Conservation (phyloP, 164 flowering plant genomes). For the Magnolia sinica region DNA sequence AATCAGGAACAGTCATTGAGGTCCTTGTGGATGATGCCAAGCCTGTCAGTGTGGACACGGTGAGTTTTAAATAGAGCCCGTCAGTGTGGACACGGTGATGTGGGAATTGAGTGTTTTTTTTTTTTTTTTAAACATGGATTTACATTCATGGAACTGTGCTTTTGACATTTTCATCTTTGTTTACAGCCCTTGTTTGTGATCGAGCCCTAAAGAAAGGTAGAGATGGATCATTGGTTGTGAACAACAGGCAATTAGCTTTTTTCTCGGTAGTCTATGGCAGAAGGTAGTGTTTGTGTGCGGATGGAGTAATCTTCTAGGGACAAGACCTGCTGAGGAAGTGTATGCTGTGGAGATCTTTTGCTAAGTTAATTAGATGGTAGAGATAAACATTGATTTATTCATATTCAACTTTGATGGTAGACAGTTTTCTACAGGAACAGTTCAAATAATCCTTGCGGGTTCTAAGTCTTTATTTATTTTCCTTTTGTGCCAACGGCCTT, state of each 20-base stretch:
- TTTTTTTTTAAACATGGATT: neutral
- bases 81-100: no score
- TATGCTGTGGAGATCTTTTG: neutral
- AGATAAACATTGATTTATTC: neutral
- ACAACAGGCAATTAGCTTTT: neutral
- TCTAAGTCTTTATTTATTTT: no score
- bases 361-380: neutral
- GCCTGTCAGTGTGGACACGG: conserved; percentile 56
- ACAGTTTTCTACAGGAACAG: neutral
- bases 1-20: conserved; percentile 51
- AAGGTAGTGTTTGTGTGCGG: neutral
- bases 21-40: conserved; percentile 52
- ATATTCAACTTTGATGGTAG: neutral
- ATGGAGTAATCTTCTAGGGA: neutral
- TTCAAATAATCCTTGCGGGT: no score
- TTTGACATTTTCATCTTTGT: neutral
- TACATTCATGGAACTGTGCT: neutral
- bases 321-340: neutral
- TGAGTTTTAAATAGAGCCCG: conserved; percentile 15
- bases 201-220: conserved; percentile 12
- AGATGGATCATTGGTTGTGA: neutral
- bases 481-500: no score
- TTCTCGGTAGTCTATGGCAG: neutral
- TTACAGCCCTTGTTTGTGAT: conserved; percentile 28
- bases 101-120: neutral